phyloP scores from a whole-genome alignment of 305 asterid species.

The Ilex paraguariensis region DNA sequence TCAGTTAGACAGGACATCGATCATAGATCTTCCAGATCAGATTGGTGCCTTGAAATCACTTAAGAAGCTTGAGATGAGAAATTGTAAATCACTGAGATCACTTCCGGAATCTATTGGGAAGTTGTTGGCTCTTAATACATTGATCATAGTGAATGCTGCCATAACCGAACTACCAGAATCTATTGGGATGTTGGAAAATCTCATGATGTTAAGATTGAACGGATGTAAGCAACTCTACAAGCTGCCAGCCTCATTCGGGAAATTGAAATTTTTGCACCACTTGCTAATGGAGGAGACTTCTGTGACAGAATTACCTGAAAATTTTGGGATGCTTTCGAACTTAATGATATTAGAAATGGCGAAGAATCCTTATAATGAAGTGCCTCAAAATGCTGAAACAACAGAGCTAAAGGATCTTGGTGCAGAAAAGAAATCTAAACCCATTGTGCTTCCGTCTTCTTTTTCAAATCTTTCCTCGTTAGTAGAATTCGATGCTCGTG shows the following conservation, averaged over 20 bases:
- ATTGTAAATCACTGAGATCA: slow-evolving; percentile 15
- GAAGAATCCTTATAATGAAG: slow-evolving; percentile 14
- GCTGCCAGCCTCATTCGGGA: slow-evolving; percentile 23
- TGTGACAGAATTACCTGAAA: slow-evolving; percentile 25
- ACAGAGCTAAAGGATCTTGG: not conserved
- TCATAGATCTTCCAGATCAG: slow-evolving; percentile 17
- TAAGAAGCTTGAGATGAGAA: slow-evolving; percentile 18
- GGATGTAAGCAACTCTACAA: slow-evolving; percentile 16
- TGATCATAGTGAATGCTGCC: slow-evolving; percentile 20
- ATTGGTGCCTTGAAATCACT: slow-evolving; percentile 25
- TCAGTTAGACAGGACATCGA: slow-evolving; percentile 11
- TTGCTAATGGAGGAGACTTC: slow-evolving; percentile 23
- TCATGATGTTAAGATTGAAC: slow-evolving; percentile 14
- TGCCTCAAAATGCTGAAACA: slow-evolving; percentile 7
- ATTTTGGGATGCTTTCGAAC: slow-evolving; percentile 28
- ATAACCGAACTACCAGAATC: slow-evolving; percentile 25
- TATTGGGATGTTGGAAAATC: slow-evolving; percentile 20
- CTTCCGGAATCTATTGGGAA: slow-evolving; percentile 27
- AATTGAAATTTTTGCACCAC: slow-evolving; percentile 22
- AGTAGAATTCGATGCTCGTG: slow-evolving; percentile 22
- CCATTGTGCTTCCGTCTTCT: slow-evolving; percentile 25
- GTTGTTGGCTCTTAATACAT: slow-evolving; percentile 16
- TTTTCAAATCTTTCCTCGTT: slow-evolving; percentile 24
- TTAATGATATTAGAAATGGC: slow-evolving; percentile 22
- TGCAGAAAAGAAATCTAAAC: no score